These are phyloP conservation scores for Globisporangium emineosum DNA, from an alignment of 352 stramenopile genomes.

Conservation along the genomic window DNA sequence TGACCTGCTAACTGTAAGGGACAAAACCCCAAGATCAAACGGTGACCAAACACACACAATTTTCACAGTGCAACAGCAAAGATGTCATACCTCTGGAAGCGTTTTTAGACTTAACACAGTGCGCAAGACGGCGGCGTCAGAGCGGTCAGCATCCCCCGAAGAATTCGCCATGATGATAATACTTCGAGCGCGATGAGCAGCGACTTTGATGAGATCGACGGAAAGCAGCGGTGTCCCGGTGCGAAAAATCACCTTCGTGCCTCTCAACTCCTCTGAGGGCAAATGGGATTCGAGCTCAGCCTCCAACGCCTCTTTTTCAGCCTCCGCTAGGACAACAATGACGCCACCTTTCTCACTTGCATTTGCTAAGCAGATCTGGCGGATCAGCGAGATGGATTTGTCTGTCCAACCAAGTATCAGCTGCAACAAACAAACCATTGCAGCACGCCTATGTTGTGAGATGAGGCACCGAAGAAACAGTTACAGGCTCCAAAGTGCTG, in stretches of 20 bases:
- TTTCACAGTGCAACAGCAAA: too few species aligned
- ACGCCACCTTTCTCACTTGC: slow-evolving; percentile 81
- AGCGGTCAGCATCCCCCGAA: slow-evolving; percentile 71
- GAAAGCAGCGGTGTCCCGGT: slow-evolving; percentile 77
- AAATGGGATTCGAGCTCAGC: slow-evolving; percentile 60
- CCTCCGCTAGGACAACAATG: slow-evolving; percentile 75
- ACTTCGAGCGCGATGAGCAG: slow-evolving; percentile 60
- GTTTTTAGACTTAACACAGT: slow-evolving; percentile 83
- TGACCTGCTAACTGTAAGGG: slow-evolving; percentile 51
- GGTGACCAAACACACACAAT: too few species aligned
- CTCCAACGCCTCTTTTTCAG: slow-evolving; percentile 80
- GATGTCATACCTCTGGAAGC: slow-evolving; percentile 37
- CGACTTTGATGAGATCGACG: slow-evolving; percentile 79
- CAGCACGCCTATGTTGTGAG: background rate
- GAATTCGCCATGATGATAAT: slow-evolving; percentile 84
- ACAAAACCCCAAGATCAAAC: background rate
- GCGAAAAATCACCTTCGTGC: slow-evolving; percentile 80
- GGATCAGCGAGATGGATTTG: slow-evolving; percentile 83
- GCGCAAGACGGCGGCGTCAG: slow-evolving; percentile 70
- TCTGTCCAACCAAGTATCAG: slow-evolving; percentile 87
- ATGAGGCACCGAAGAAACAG: too few species aligned
- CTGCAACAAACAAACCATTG: slow-evolving; percentile 17
- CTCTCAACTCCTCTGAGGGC: slow-evolving; percentile 49
- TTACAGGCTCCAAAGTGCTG: background rate
- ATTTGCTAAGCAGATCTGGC: slow-evolving; percentile 85